Conservation (phyloP, 1,284 basidiomycete genomes). For the Meira miltonrushii region DNA sequence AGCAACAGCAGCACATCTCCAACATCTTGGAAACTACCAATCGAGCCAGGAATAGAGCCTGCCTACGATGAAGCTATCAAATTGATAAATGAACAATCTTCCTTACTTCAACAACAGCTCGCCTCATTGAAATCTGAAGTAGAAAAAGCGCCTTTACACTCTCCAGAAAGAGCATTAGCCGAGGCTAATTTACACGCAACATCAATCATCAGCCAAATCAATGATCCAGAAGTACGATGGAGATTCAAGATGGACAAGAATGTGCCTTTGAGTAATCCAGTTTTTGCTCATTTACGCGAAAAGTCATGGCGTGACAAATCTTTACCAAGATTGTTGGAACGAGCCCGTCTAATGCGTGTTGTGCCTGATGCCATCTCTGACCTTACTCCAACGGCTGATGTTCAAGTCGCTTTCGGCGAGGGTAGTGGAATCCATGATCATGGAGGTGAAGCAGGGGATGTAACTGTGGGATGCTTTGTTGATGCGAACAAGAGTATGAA, state of each 20-base stretch:
- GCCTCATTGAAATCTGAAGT: conserved; percentile 33
- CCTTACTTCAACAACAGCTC: conserved; percentile 57
- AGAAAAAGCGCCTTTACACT: no score
- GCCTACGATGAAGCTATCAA: conserved; percentile 76
- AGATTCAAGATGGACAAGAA: conserved; percentile 70
- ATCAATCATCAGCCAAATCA: conserved; percentile 65
- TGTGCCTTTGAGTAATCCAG: conserved; percentile 59
- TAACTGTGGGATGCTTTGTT: conserved; percentile 63
- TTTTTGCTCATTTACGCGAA: conserved; percentile 75
- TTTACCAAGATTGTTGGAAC: conserved; percentile 52
- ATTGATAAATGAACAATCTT: conserved; percentile 59
- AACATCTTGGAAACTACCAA: conserved; percentile 54
- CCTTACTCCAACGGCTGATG: conserved; percentile 68
- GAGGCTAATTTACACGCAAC: conserved; percentile 53
- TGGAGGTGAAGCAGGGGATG: conserved; percentile 57
- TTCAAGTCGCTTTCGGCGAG: conserved; percentile 61
- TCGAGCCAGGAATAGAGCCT: conserved; percentile 65
- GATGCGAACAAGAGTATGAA: conserved; percentile 37
- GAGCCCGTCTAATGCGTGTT: conserved; percentile 68
- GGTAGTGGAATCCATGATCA: conserved; percentile 10
- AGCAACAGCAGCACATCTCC: conserved; percentile 8
- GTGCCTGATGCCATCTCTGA: conserved; percentile 73
- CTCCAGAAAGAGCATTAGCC: not conserved
- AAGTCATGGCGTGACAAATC: conserved; percentile 78
- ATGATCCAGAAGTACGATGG: conserved; percentile 73